Evolutionary conservation across 2,329 filamentous ascomycete species (phyloP), one percentile per base, ranked within the genome.

Genomic region (Ascocoryne sarcoides): DNA sequence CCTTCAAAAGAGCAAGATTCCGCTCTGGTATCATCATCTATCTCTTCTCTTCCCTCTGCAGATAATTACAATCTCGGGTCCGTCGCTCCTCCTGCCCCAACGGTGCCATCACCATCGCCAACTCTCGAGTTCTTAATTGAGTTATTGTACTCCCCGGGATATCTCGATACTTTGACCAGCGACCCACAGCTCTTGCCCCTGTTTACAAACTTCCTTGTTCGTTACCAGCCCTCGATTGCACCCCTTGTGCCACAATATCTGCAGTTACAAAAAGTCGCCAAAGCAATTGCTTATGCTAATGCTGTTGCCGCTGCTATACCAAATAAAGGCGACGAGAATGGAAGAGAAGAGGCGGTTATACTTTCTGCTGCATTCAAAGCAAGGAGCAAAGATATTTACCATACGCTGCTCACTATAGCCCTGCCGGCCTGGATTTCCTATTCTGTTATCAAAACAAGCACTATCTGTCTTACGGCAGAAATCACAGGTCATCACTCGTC

Each of bases 371-470:
- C 21, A 2, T 46, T 87, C 16, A 67, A 79, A 49, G 70, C 73
- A 36, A 78, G 76, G 49, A 75, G 78, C 0, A 62, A 71, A 10
- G 64, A 72, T 45, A 78, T 79, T 1, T 81, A 86, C 39, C 68
- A 78, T 18, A 62, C 69, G 0, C 62, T 87, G 3, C 74, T 76
- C 1, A 65, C 69, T 14, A 75, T 85, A 19, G 81, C 85, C 39
- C 61, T 87, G 2, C 79, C 82, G 1, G 79, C 79, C 0, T 87
- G 79, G 54, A 73, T 87, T 42, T 78, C 80, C 0, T 71, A 82
- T 44, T 69, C 71, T 1, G 32, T 46, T 1, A 37, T 43, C 3
- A 43, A 46, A 16, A 37, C 40, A 16, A 34, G 37, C 5, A 40
- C 37, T 5, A 18, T 31, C 3, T 35, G 28, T 32, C 30, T 46